phyloP scores from a whole-genome alignment of 495 filamentous ascomycete genomes.

The Penicillium cosmopolitanum region DNA sequence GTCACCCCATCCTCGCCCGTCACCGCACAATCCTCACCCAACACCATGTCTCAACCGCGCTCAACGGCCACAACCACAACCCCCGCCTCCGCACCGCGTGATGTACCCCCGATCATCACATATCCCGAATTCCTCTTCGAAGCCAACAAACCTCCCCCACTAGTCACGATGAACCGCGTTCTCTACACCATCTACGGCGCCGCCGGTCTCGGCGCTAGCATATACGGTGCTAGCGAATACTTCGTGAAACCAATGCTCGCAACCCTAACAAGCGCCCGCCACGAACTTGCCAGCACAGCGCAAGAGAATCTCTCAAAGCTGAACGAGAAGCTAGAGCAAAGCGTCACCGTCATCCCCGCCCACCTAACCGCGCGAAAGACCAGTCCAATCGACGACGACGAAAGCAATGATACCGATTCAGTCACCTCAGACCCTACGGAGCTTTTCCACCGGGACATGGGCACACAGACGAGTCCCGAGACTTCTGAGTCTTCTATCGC shows the following conservation, averaged over 20 bases:
- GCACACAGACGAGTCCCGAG: constrained; percentile 76
- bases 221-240: constrained; percentile 83
- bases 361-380: constrained; percentile 34
- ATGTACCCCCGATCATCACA: constrained; percentile 87
- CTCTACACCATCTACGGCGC: constrained; percentile 80
- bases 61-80: constrained; percentile 16
- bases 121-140: constrained; percentile 90
- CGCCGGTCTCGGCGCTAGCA: constrained; percentile 65
- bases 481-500: constrained; percentile 35
- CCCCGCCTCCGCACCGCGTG: constrained; percentile 36
- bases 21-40: constrained; percentile 14
- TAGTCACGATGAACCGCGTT: constrained; percentile 75
- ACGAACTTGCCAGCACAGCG: constrained; percentile 73
- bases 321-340: constrained; percentile 71
- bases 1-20: constrained; percentile 19
- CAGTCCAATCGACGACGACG: constrained; percentile 20
- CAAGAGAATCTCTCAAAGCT: constrained; percentile 66
- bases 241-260: constrained; percentile 83
- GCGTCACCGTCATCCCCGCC: constrained; percentile 66
- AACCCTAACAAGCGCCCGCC: constrained; percentile 73
- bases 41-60: constrained; percentile 24
- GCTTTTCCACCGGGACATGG: constrained; percentile 88
- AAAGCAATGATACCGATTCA: constrained; percentile 45
- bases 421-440: constrained; percentile 72
- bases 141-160: constrained; percentile 67